Evolutionary conservation across 371 early-diverging fungal species (phyloP), one percentile per base, ranked within the genome.

Genomic region (Entomophthora muscae): DNA sequence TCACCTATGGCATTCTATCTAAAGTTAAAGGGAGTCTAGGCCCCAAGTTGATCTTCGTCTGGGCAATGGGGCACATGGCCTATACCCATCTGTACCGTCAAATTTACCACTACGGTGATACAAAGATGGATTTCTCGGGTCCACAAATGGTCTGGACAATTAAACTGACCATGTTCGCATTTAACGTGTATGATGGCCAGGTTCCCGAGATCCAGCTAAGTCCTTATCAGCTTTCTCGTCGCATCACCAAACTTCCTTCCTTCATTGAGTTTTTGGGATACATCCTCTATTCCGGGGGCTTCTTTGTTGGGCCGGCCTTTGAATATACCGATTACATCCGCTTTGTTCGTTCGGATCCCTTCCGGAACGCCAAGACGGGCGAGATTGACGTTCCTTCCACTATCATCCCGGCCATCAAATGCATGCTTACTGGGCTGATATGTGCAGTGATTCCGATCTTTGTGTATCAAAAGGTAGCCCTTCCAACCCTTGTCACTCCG

Each of bases 121-220:
- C 74, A 28, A 67, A 70, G 29, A 76, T 89, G 61, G 95, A 95
- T 74, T 78, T 85, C 63, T 88, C 95, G 3, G 91, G 90, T 12
- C 83, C 90, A 0, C 81, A 90, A 71, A 96, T 96, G 96, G 78
- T 96, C 29, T 72, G 88, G 55, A 86, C 88, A 5, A 89, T 93
- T 67, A 93, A 93, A 70, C 67, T 90, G 55, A 83, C 90, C 10
- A 82, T 88, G 3, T 89, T 89, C 73, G 94, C 91, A 0, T 94
- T 85, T 74, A 83, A 82, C 63, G 83, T 91, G 3, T 70, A 78
- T 64, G 93, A 93, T 68, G 89, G 87, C 42, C 71, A 65, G 3
- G 57, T 64, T 33, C 17, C 52, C 31, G 32, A 52, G 27, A 53
- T 53, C 21, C 26, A 59, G 26, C 30, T 65, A 28, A 22, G n/a